Percentiles rank a stretch among this genome's conserved stretches.
Conservation (phyloP, 1,284 basidiomycete genomes). For the Veloboletus limbatus region DNA sequence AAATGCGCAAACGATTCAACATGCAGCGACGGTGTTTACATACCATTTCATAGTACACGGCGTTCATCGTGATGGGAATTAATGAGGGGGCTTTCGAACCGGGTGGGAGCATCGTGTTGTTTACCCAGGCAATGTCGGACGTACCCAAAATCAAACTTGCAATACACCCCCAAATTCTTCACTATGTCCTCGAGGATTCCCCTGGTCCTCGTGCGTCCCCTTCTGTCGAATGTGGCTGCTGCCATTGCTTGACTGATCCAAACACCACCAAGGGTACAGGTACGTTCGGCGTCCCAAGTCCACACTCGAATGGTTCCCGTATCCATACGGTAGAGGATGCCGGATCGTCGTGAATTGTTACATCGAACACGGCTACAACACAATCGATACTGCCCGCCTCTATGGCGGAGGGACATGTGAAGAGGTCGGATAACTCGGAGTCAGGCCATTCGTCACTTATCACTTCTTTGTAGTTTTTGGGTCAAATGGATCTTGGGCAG, state of each 20-base stretch:
- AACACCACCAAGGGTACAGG: slow-evolving; percentile 22
- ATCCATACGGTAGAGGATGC: slow-evolving; percentile 24
- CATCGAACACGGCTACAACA: slow-evolving; percentile 22
- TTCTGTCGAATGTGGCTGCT: background rate
- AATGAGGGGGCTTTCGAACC: too few species aligned
- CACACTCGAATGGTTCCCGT: slow-evolving; percentile 23
- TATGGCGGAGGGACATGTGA: slow-evolving; percentile 35
- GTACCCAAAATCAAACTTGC: background rate
- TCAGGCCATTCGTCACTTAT: background rate
- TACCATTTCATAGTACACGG: slow-evolving; percentile 23
- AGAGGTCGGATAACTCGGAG: slow-evolving; percentile 15
- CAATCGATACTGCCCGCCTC: slow-evolving; percentile 30
- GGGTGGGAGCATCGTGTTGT: too few species aligned
- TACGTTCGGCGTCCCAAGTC: slow-evolving; percentile 16
- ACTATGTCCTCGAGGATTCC: slow-evolving; percentile 13
- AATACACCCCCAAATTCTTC: slow-evolving; percentile 14
- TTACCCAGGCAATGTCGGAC: too few species aligned
- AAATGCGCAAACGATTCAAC: too few species aligned
- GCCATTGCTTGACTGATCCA: background rate
- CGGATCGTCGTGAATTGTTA: slow-evolving; percentile 24
- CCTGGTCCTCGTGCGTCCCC: slow-evolving; percentile 12
- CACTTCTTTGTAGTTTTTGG: slow-evolving; percentile 18
- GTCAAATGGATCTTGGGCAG: slow-evolving; percentile 25
- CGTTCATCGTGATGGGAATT: slow-evolving; percentile 15
- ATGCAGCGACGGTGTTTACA: background rate